Evolutionary conservation across 352 stramenopile genomes (phyloP).

Genomic region (Phytophthora crassamura): DNA sequence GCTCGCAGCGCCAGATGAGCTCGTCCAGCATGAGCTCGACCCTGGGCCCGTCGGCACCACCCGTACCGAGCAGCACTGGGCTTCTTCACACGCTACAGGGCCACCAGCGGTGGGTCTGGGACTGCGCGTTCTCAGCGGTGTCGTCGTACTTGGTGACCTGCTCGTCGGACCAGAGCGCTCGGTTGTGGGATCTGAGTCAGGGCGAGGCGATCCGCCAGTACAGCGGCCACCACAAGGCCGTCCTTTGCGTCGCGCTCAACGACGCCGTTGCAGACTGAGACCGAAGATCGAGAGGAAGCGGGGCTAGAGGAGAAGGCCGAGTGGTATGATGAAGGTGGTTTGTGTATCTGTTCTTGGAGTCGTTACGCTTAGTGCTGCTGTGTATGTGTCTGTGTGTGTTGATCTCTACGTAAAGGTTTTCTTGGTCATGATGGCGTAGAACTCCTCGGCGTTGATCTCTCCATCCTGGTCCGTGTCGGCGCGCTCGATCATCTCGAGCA

Average conservation of each 20-base stretch:
- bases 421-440: conserved; percentile 99
- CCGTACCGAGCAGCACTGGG: conserved; percentile 43
- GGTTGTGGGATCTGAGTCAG: conserved; percentile 97
- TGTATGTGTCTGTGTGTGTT: conserved; percentile 25
- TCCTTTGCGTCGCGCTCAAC: conserved; percentile 90
- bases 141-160: conserved; percentile 97
- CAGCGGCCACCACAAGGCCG: conserved; percentile 91
- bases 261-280: conserved; percentile 73
- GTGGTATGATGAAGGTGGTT: conserved; percentile 21
- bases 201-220: conserved; percentile 90
- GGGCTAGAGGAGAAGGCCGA: neutral
- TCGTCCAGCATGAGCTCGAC: conserved; percentile 46
- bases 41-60: conserved; percentile 23
- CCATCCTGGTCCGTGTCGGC: conserved; percentile 96
- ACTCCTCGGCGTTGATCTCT: conserved; percentile 98
- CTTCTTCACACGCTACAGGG: conserved; percentile 85
- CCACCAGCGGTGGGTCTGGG: conserved; percentile 98
- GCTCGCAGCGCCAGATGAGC: conserved; percentile 36
- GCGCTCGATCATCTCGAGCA: conserved; percentile 99
- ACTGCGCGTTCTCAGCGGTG: conserved; percentile 98
- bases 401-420: conserved; percentile 82
- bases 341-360: conserved; percentile 12
- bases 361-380: conserved; percentile 12
- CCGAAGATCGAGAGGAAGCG: neutral
- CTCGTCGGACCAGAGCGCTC: conserved; percentile 95